Evolutionary conservation across 345 rosid species (phyloP).

Genomic region (Turnera subulata): DNA sequence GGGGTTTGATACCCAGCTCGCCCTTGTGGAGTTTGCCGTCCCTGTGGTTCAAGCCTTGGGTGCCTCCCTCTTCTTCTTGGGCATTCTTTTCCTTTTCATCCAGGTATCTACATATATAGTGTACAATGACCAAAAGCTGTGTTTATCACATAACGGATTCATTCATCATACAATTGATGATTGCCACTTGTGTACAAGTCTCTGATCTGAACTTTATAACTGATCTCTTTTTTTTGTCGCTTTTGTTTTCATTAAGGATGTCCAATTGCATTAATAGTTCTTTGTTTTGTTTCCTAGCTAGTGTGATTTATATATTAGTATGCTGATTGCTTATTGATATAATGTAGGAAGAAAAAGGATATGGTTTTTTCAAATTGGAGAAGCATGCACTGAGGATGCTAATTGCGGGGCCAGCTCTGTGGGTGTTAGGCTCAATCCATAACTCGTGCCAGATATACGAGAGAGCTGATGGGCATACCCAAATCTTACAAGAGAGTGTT

Average conservation of each 20-base stretch:
- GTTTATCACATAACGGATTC: too few species aligned
- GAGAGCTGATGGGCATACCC: constrained; percentile 79
- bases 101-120: constrained; percentile 58
- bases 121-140: too few species aligned
- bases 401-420: constrained; percentile 59
- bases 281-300: too few species aligned
- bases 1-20: constrained; percentile 67
- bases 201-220: too few species aligned
- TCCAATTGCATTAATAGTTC: too few species aligned
- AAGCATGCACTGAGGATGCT: constrained; percentile 63
- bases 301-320: background rate
- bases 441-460: constrained; percentile 89
- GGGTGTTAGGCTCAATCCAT: constrained; percentile 78
- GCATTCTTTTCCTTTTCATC: constrained; percentile 51
- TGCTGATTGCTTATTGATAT: background rate
- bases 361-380: constrained; percentile 38
- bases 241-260: too few species aligned
- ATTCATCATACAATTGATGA: too few species aligned
- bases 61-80: constrained; percentile 55
- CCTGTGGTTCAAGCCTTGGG: constrained; percentile 61
- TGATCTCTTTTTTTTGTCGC: too few species aligned
- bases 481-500: constrained; percentile 66
- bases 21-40: constrained; percentile 70
- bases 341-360: constrained; percentile 54
- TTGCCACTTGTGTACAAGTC: too few species aligned